phyloP scores from a whole-genome alignment of 2,329 filamentous ascomycete genomes.

The Fusarium albidum region DNA sequence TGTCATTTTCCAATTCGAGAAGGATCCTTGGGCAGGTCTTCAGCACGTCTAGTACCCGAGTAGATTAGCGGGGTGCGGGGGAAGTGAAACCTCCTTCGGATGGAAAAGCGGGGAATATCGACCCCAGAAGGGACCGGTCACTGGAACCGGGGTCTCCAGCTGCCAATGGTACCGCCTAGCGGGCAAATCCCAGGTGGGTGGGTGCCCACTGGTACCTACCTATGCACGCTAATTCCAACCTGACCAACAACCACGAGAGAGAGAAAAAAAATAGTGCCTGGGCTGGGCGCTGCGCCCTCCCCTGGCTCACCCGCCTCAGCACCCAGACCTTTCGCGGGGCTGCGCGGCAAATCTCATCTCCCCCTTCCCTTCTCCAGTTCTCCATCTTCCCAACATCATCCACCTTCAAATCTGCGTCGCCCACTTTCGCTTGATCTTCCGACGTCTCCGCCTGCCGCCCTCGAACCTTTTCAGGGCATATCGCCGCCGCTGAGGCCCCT shows the following conservation, averaged over 20 bases:
- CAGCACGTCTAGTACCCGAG: constrained; percentile 30
- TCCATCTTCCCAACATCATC: constrained; percentile 26
- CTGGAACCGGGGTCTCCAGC: neutral
- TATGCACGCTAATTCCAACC: constrained; percentile 20
- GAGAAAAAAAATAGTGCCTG: neutral
- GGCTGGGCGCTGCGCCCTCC: neutral
- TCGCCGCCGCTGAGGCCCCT: constrained; percentile 14
- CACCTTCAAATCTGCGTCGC: constrained; percentile 12
- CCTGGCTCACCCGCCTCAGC: neutral
- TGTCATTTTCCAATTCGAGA: constrained; percentile 30
- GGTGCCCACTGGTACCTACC: constrained; percentile 15
- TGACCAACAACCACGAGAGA: constrained; percentile 3
- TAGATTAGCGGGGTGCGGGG: constrained; percentile 40
- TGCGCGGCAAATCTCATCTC: constrained; percentile 39
- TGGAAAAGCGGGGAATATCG: constrained; percentile 39
- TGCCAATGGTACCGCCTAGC: neutral
- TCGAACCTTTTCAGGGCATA: neutral
- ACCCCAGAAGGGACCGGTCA: constrained; percentile 12
- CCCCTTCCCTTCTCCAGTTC: constrained; percentile 26
- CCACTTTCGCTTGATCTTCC: constrained; percentile 17
- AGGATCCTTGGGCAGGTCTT: constrained; percentile 17
- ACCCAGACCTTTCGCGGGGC: constrained; percentile 19
- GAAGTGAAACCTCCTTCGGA: constrained; percentile 37
- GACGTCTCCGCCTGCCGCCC: neutral
- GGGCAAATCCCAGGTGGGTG: neutral